phyloP scores from a whole-genome alignment of 139 green algal species.

The Picochlorum sp. region DNA sequence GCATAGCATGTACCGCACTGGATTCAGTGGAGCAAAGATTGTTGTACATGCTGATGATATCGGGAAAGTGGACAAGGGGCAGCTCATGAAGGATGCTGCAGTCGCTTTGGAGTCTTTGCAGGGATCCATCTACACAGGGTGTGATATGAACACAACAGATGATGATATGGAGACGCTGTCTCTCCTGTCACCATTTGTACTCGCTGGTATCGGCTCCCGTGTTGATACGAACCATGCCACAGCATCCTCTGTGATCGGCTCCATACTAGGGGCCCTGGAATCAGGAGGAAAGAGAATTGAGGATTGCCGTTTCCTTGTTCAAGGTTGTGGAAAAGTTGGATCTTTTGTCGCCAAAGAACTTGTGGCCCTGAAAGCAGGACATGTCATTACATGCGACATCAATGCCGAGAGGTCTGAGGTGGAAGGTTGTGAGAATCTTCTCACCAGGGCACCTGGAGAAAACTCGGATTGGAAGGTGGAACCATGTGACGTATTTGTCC shows the following conservation, averaged over 20 bases:
- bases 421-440: neutral
- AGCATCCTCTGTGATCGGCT: neutral
- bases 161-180: constrained; percentile 2
- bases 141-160: constrained; percentile 7
- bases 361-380: neutral
- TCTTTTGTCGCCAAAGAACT: constrained; percentile 2
- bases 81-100: constrained; percentile 3
- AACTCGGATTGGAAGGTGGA: neutral
- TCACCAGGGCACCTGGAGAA: neutral
- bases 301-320: neutral
- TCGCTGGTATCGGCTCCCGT: neutral
- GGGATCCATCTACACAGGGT: constrained; percentile 2
- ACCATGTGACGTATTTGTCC: neutral
- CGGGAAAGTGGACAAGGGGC: neutral
- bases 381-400: neutral
- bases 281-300: neutral
- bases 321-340: constrained; percentile 1
- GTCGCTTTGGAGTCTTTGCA: neutral
- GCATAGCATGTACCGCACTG: constrained; percentile 1
- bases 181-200: neutral
- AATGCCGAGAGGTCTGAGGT: neutral
- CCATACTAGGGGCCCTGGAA: neutral
- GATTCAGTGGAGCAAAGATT: constrained; percentile 1
- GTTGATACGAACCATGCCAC: constrained; percentile 1
- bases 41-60: neutral